Conservation (phyloP, 2,329 filamentous ascomycete genomes). For the Verticillium isaacii region DNA sequence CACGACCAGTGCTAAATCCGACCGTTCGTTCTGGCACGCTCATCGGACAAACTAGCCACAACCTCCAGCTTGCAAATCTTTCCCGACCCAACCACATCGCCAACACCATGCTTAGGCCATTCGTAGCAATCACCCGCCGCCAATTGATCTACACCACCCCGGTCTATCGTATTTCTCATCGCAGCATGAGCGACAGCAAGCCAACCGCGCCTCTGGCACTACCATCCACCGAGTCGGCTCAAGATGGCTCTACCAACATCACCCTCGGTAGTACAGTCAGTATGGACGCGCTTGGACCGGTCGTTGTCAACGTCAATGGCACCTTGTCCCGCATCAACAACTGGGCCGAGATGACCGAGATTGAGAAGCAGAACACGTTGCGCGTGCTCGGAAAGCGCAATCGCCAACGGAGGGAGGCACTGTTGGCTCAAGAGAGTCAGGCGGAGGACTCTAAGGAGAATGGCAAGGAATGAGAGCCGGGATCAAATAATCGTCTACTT, state of each 20-base stretch:
- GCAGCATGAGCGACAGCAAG: background rate
- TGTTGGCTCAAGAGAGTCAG: conserved; percentile 24
- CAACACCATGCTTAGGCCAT: background rate
- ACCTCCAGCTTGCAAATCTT: too few relatives aligned
- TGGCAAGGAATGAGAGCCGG: background rate
- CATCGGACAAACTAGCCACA: too few relatives aligned
- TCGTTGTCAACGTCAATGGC: conserved; percentile 71
- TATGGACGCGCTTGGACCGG: conserved; percentile 65
- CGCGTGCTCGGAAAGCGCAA: conserved; percentile 66
- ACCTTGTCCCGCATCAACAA: conserved; percentile 67
- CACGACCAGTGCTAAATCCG: too few relatives aligned
- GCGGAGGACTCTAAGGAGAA: background rate
- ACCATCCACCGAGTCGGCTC: background rate
- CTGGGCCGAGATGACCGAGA: conserved; percentile 66
- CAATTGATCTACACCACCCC: background rate
- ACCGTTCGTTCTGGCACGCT: too few relatives aligned
- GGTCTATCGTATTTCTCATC: background rate
- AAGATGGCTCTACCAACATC: conserved; percentile 14
- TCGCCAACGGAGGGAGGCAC: conserved; percentile 50
- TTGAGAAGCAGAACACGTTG: conserved; percentile 63
- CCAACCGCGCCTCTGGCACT: conserved; percentile 1
- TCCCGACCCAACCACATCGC: background rate
- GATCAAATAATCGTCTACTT: background rate
- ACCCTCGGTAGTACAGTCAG: conserved; percentile 35
- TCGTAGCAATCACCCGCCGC: background rate